Conservation (phyloP, 2,329 filamentous ascomycete species). For the Teratosphaeria gauchensis region DNA sequence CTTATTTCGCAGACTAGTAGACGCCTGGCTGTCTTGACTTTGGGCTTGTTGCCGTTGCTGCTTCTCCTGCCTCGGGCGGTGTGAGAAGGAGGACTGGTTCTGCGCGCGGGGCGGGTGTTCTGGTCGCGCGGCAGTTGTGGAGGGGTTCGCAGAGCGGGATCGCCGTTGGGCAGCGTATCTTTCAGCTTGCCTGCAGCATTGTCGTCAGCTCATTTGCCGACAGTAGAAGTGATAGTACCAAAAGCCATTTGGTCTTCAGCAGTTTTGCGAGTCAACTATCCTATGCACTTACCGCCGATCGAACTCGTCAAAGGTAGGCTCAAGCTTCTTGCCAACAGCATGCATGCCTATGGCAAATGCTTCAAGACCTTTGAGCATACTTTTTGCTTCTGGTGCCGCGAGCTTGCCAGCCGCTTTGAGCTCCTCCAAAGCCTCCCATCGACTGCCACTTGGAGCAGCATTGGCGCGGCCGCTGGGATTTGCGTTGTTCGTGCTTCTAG, state of each 20-base stretch:
- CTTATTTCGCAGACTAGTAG: background rate
- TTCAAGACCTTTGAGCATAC: background rate
- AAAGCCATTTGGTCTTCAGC: background rate
- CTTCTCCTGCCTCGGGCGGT: background rate
- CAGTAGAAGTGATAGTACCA: background rate
- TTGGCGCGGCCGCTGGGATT: background rate
- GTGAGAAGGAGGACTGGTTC: background rate
- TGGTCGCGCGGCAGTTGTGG: background rate
- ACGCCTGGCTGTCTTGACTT: background rate
- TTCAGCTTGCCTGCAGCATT: background rate
- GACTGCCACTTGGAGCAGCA: background rate
- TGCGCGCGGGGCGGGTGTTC: background rate
- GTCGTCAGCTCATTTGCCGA: background rate
- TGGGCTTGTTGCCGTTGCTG: background rate
- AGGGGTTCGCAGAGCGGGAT: background rate
- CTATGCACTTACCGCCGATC: background rate
- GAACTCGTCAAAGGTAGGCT: background rate
- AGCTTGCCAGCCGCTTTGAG: background rate
- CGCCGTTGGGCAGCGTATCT: background rate
- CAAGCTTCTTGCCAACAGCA: conserved; percentile 1
- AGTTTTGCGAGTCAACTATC: background rate
- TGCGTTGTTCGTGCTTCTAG: background rate
- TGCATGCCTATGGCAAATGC: background rate
- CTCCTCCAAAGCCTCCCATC: conserved; percentile 1
- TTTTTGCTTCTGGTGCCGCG: background rate